Base-by-base conservation (phyloP, 768 basidiomycete species). In the Lactarius tabidus region DNA sequence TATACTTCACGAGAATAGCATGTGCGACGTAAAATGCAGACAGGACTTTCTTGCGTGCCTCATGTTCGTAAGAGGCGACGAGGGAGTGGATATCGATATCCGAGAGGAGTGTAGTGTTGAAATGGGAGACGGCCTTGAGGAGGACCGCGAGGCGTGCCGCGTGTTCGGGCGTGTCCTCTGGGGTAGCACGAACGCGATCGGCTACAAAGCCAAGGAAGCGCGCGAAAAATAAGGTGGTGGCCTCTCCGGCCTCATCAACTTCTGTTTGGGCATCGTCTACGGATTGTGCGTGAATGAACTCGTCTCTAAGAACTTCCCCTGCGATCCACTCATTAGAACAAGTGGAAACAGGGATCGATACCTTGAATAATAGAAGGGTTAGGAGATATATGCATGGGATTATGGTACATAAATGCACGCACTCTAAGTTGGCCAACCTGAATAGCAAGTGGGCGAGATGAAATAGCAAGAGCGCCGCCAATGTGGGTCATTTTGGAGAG, bases 261-360 rank as follows among this genome's bases (percentile, higher is more conserved):
- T 86, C 79, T 79, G 73, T 85, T 85, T 72, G 82, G 69, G 81
- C 79, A 75, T 88, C 83, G 75, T 82, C 69, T 74, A 80, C 82
- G 36, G 80, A 80, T 73, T 85, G 84, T 62, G 82, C 75, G 75
- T 92, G 85, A 62, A 81, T 77, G 75, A 96, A 98, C 65, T 95
- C 91, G 72, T 97, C 94, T 72, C 90, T 82, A 63, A 96, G 85
- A 72, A 95, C 86, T 78, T 96, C 94, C 59, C 95, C 94, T 60
- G 87, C 84, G 73, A 94, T 92, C 95, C 95, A 97, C 76, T 93
- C 86, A 76, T 94, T 86, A 69, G 80, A 68, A 43, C 80, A 78
- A n/a, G 91, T 87, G 54, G 93, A 88, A 64, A 97, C 90, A 54
- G 92, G 93, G 75, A 98, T 87, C 67, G 90, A 88, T 67, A 96